phyloP scores from a whole-genome alignment of 352 stramenopile genomes.

The Phytophthora chlamydospora region DNA sequence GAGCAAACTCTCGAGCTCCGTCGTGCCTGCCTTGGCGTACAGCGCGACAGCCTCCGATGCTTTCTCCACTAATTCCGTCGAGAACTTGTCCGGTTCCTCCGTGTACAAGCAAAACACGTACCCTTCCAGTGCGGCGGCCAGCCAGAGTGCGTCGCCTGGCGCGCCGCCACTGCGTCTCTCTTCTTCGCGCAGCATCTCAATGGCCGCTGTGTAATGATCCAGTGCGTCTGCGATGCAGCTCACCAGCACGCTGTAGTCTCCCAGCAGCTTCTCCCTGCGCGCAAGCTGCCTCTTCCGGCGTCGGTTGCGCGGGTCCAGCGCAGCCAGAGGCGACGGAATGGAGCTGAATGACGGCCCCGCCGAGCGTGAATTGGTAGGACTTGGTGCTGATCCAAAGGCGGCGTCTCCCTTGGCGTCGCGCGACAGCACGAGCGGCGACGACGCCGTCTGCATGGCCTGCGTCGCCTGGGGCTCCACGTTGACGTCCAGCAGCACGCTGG shows the following conservation, averaged over 20 bases:
- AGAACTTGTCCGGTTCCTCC: slow-evolving; percentile 59
- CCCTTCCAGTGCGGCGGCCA: slow-evolving; percentile 80
- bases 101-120: slow-evolving; percentile 68
- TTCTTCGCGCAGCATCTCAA: slow-evolving; percentile 82
- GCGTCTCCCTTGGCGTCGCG: slow-evolving; percentile 16
- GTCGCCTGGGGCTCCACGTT: slow-evolving; percentile 65
- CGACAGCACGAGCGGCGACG: slow-evolving; percentile 39
- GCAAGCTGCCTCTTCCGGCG: slow-evolving; percentile 55
- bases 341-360: slow-evolving; percentile 30
- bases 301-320: slow-evolving; percentile 53
- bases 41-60: slow-evolving; percentile 69
- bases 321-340: slow-evolving; percentile 41
- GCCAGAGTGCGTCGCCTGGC: slow-evolving; percentile 71
- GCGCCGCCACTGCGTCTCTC: slow-evolving; percentile 63
- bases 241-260: slow-evolving; percentile 78
- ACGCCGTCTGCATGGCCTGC: slow-evolving; percentile 15
- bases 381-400: slow-evolving; percentile 17
- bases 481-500: slow-evolving; percentile 71
- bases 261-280: slow-evolving; percentile 79
- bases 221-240: slow-evolving; percentile 68
- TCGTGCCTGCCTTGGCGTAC: slow-evolving; percentile 70
- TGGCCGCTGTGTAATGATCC: slow-evolving; percentile 69
- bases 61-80: slow-evolving; percentile 81
- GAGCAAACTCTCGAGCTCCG: slow-evolving; percentile 73
- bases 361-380: slow-evolving; percentile 21